Conservation (phyloP, 805 yeast species). For the Yarrowia sp. region DNA sequence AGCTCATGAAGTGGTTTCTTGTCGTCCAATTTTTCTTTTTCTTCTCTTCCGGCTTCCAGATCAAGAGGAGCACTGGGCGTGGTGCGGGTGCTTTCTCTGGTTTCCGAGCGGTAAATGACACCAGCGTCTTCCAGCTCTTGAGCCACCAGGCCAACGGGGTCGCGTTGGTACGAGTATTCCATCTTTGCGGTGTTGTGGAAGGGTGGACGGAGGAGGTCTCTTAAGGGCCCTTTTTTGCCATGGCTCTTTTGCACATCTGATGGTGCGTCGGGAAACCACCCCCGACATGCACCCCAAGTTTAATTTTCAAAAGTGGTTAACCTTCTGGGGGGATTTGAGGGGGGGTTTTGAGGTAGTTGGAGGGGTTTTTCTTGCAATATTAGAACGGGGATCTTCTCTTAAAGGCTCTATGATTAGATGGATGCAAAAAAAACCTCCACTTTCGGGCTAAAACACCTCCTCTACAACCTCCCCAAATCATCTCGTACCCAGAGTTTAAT, state of each 20-base stretch:
- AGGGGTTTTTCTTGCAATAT: too few relatives aligned
- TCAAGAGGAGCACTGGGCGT: slow-evolving; percentile 9
- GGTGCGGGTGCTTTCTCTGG: background rate
- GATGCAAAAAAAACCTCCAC: too few relatives aligned
- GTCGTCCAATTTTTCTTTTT: background rate
- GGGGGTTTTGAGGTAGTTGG: too few relatives aligned
- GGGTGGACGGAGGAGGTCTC: background rate
- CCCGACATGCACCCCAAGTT: background rate
- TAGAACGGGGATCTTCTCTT: too few relatives aligned
- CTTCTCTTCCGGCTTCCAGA: background rate
- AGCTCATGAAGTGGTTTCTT: background rate
- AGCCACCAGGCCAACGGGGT: slow-evolving; percentile 4
- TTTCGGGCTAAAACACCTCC: too few relatives aligned
- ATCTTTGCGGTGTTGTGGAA: background rate
- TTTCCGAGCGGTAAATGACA: background rate
- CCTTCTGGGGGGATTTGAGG: too few relatives aligned
- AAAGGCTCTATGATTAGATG: too few relatives aligned
- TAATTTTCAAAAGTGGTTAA: too few relatives aligned
- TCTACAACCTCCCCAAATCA: too few relatives aligned
- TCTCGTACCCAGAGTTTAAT: too few relatives aligned
- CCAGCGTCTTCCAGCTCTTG: slow-evolving; percentile 25
- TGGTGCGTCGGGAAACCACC: slow-evolving; percentile 17
- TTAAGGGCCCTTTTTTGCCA: background rate
- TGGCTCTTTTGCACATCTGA: background rate
- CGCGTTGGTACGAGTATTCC: slow-evolving; percentile 26